Evolutionary conservation across 176 grass and related monocot genomes (phyloP).

Genomic region (Aegilops tauschii): DNA sequence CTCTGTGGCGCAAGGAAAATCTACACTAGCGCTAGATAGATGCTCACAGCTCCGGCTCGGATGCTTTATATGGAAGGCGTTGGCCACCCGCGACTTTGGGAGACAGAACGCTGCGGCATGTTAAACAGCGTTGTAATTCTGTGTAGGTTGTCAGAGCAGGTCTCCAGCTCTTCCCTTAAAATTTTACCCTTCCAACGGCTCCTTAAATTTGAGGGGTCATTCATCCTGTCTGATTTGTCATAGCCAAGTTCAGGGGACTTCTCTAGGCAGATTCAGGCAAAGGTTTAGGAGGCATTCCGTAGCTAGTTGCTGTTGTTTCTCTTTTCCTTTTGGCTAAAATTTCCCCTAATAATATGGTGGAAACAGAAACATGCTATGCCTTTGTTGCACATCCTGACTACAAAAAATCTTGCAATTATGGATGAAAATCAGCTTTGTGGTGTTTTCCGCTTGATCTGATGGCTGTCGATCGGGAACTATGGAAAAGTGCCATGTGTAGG

Average conservation of each 20-base stretch:
- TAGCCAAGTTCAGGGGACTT: neutral
- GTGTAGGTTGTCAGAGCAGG: too few relatives aligned
- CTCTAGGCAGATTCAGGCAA: neutral
- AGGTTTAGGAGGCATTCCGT: neutral
- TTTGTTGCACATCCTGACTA: neutral
- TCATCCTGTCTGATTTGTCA: too few relatives aligned
- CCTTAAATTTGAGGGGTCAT: too few relatives aligned
- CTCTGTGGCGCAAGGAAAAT: too few relatives aligned
- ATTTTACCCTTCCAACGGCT: too few relatives aligned
- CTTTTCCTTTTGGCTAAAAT: neutral
- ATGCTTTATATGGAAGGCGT: too few relatives aligned
- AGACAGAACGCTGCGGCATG: too few relatives aligned
- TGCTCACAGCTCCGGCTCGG: too few relatives aligned
- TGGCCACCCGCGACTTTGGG: too few relatives aligned
- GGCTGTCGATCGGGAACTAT: neutral
- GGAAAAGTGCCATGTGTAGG: neutral
- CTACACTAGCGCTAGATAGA: too few relatives aligned
- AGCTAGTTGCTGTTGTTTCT: neutral
- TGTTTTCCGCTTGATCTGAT: neutral
- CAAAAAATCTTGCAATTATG: neutral
- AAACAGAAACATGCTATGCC: neutral
- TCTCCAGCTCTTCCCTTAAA: too few relatives aligned
- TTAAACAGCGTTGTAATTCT: too few relatives aligned
- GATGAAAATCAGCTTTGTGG: neutral
- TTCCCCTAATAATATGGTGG: neutral